A percentile compares a stretch with the other conserved stretches of the same genome.
phyloP scores from a whole-genome alignment of 176 grass and related monocot species.

The Zoysia pacifica region DNA sequence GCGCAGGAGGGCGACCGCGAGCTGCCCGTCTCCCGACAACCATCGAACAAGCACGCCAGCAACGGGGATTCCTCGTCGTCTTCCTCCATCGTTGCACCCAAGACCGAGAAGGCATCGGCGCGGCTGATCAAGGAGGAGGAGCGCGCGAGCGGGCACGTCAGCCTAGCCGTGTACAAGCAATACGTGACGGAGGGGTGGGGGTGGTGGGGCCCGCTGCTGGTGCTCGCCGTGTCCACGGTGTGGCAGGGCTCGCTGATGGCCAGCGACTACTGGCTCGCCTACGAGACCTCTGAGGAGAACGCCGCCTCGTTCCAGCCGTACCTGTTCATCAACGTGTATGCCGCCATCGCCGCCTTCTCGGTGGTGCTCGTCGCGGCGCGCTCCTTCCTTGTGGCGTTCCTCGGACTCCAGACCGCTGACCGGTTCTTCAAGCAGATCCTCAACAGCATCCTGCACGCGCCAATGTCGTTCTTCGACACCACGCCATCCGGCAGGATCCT shows the following conservation, averaged over 20 bases:
- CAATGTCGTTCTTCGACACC: conserved; percentile 98
- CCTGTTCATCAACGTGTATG: conserved; percentile 76
- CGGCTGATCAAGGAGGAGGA: conserved; percentile 89
- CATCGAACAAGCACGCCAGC: conserved; percentile 22
- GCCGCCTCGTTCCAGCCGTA: conserved; percentile 47
- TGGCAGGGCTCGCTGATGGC: conserved; percentile 78
- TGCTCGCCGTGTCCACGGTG: conserved; percentile 44
- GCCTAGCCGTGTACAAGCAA: conserved; percentile 65
- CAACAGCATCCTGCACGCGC: conserved; percentile 86
- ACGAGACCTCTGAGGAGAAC: conserved; percentile 62
- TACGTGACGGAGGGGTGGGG: conserved; percentile 93
- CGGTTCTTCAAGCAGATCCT: conserved; percentile 86
- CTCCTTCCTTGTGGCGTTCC: conserved; percentile 61
- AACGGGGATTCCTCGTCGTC: conserved; percentile 8
- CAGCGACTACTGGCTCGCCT: conserved; percentile 92
- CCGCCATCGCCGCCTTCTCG: conserved; percentile 45
- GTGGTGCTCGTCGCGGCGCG: conserved; percentile 55
- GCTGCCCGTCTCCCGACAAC: conserved; percentile 42
- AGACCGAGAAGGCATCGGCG: conserved; percentile 62
- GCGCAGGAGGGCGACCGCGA: conserved; percentile 16
- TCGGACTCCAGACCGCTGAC: conserved; percentile 79
- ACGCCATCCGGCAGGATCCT: conserved; percentile 96
- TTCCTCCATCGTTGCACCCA: conserved; percentile 39
- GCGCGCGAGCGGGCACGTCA: conserved; percentile 80
- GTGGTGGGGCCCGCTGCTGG: conserved; percentile 62